Evolutionary conservation across 1,139 yeast species (phyloP).

Genomic region (Blastobotrys aristatus): DNA sequence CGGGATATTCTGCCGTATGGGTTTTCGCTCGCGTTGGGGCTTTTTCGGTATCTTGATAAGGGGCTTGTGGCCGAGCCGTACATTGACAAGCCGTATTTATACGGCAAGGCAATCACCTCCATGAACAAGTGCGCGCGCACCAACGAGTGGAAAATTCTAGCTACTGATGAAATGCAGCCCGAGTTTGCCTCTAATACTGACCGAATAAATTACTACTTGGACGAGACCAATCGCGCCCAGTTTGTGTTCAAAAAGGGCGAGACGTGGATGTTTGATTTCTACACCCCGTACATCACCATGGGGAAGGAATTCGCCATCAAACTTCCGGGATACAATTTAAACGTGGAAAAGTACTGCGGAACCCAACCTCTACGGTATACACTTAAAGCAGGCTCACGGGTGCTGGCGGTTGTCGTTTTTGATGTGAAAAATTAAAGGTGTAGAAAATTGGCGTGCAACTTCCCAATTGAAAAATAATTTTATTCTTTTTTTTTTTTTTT

Average conservation of each 20-base stretch:
- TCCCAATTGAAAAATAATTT: neutral
- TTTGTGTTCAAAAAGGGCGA: slow-evolving; percentile 33
- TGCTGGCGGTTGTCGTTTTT: slow-evolving; percentile 24
- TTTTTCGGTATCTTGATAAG: slow-evolving; percentile 50
- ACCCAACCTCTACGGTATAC: slow-evolving; percentile 37
- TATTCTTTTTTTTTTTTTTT: neutral
- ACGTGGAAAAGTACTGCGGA: slow-evolving; percentile 40
- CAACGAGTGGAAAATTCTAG: slow-evolving; percentile 11
- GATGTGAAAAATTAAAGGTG: slow-evolving; percentile 8
- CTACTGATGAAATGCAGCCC: slow-evolving; percentile 3
- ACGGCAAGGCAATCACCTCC: slow-evolving; percentile 57
- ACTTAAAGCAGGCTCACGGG: slow-evolving; percentile 25
- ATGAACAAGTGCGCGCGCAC: slow-evolving; percentile 37
- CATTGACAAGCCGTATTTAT: slow-evolving; percentile 53
- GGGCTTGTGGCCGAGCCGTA: slow-evolving; percentile 61
- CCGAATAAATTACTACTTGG: slow-evolving; percentile 34
- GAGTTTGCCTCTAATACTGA: slow-evolving; percentile 10
- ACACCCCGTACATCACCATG: slow-evolving; percentile 42
- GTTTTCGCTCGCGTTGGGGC: slow-evolving; percentile 46
- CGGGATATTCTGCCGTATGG: slow-evolving; percentile 60
- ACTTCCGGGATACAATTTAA: slow-evolving; percentile 43
- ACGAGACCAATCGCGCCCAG: slow-evolving; percentile 28
- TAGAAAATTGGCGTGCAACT: neutral
- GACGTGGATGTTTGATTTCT: slow-evolving; percentile 41
- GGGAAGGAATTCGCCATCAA: slow-evolving; percentile 38